Conservation (phyloP, 768 basidiomycete genomes). For the Lentinula raphanica region DNA sequence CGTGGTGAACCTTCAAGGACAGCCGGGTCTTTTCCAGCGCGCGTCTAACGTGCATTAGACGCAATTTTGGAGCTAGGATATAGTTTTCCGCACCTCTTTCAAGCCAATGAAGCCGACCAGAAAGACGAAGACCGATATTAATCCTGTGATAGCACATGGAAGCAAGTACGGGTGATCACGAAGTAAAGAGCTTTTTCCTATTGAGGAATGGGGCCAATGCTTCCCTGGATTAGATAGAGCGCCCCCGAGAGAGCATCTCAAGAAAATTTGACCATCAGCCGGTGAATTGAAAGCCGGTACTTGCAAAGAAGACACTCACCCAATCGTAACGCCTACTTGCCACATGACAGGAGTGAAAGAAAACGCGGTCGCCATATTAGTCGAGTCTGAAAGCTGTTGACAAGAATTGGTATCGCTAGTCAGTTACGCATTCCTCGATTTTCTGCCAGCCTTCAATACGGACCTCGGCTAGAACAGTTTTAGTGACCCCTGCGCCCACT, state of each 20-base stretch:
- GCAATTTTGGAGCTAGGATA: neutral
- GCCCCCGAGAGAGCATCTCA: constrained; percentile 16
- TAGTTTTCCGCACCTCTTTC: constrained; percentile 16
- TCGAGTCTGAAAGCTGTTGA: neutral
- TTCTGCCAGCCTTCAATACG: neutral
- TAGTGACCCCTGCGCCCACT: neutral
- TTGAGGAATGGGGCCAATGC: constrained; percentile 8
- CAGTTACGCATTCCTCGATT: neutral
- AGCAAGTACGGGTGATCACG: constrained; percentile 16
- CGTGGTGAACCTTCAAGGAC: neutral
- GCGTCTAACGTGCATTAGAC: too few relatives aligned
- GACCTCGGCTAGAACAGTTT: neutral
- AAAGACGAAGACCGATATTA: constrained; percentile 12
- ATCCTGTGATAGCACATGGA: constrained; percentile 12
- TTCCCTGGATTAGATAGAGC: constrained; percentile 12
- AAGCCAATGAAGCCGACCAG: constrained; percentile 10
- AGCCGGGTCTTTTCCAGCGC: neutral
- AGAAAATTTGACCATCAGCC: neutral
- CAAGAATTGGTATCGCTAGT: neutral
- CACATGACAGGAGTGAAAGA: neutral
- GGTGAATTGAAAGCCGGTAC: too few relatives aligned
- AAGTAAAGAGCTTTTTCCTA: constrained; percentile 10
- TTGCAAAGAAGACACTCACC: neutral
- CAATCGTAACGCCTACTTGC: neutral
- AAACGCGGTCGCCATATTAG: neutral